A percentile compares a stretch with the other conserved stretches of the same genome.
Evolutionary conservation across 495 filamentous ascomycete species (phyloP).

Genomic region (Neurospora africana): DNA sequence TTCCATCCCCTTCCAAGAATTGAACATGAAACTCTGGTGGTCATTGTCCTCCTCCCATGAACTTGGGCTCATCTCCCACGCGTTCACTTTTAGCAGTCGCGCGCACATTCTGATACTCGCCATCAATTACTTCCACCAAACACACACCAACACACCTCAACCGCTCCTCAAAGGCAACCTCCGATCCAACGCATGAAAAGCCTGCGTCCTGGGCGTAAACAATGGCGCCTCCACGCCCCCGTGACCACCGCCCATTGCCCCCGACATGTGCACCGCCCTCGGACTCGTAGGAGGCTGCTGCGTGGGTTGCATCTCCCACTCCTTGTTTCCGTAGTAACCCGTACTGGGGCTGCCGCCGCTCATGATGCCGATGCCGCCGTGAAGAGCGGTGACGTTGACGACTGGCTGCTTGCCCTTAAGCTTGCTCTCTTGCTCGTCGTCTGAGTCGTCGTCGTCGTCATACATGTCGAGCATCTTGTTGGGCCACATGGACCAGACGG

Average conservation of each 20-base stretch:
- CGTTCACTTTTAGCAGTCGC: neutral
- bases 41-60: neutral
- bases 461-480: constrained; percentile 31
- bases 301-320: constrained; percentile 36
- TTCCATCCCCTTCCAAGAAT: neutral
- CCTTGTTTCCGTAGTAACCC: constrained; percentile 11
- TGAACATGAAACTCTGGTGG: neutral
- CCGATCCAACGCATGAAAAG: constrained; percentile 43
- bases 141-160: neutral
- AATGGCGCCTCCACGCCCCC: constrained; percentile 13
- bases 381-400: neutral
- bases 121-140: neutral
- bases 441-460: constrained; percentile 30
- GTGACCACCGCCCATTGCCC: constrained; percentile 2
- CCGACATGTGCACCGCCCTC: neutral
- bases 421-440: constrained; percentile 14
- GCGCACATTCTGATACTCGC: neutral
- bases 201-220: constrained; percentile 44
- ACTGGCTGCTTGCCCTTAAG: constrained; percentile 4
- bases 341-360: constrained; percentile 8
- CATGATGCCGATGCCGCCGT: neutral
- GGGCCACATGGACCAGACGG: constrained; percentile 52
- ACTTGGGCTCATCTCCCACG: neutral
- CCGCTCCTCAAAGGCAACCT: constrained; percentile 26
- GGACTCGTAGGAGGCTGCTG: neutral